These are phyloP conservation scores for Hymenoscyphus infarciens DNA, from an alignment of 2,329 filamentous ascomycete species.

Conservation along the genomic window DNA sequence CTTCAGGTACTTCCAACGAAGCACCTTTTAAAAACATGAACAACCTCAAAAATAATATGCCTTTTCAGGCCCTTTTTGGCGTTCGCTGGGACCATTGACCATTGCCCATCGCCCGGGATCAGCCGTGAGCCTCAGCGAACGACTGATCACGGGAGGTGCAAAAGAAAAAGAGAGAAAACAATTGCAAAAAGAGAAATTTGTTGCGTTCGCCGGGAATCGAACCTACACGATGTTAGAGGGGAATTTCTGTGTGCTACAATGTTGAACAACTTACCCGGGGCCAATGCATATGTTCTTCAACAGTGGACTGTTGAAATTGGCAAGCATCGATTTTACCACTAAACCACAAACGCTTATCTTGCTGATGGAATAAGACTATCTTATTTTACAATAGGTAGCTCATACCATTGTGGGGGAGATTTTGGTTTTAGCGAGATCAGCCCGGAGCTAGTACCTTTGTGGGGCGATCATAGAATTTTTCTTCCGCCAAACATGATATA, in stretches of 20 bases:
- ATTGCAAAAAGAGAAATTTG: no score
- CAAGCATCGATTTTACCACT: constrained; percentile 20
- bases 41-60: neutral
- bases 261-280: no score
- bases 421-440: neutral
- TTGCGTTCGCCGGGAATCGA: constrained; percentile 22
- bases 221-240: no score
- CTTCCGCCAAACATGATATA: neutral
- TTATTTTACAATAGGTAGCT: neutral
- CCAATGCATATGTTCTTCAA: no score
- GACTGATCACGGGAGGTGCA: no score
- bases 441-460: neutral
- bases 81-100: no score
- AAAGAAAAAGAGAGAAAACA: no score
- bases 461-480: neutral
- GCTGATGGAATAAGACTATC: neutral
- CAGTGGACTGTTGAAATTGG: constrained; percentile 13
- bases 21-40: constrained; percentile 8
- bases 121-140: no score
- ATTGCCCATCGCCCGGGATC: no score
- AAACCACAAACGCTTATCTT: constrained; percentile 24
- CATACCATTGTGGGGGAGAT: neutral
- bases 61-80: no score
- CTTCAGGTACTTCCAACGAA: neutral
- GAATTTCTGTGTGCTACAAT: no score